phyloP scores from a whole-genome alignment of 2,329 filamentous ascomycete species.

The Botrytis sinoallii region DNA sequence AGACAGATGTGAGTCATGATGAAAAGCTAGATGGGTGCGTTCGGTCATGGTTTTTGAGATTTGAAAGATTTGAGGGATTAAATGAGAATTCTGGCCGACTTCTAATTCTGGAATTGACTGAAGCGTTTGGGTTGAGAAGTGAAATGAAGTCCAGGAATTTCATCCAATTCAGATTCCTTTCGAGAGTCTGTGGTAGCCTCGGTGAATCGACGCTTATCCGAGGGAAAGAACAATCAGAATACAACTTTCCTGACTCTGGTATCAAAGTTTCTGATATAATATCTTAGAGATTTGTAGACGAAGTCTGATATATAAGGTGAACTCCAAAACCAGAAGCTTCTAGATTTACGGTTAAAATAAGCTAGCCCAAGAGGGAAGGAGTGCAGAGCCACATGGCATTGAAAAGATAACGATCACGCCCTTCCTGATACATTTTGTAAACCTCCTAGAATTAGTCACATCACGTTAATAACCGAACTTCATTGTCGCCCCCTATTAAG shows the following conservation, averaged over 20 bases:
- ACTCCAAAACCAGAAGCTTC: neutral
- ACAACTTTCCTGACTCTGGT: neutral
- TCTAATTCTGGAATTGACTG: neutral
- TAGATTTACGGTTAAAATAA: neutral
- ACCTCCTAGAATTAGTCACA: neutral
- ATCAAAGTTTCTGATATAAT: neutral
- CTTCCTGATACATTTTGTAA: neutral
- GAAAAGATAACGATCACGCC: neutral
- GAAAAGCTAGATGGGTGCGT: slow-evolving; percentile 24
- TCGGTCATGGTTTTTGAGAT: neutral
- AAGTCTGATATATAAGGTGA: neutral
- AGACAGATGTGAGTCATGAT: slow-evolving; percentile 22
- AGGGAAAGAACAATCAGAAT: neutral
- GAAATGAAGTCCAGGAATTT: neutral
- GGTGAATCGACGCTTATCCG: neutral
- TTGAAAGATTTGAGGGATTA: neutral
- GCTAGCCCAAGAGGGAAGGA: slow-evolving; percentile 1
- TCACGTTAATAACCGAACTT: neutral
- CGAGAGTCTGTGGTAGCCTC: neutral
- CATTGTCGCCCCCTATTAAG: neutral
- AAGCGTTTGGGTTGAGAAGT: neutral
- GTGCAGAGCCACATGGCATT: neutral
- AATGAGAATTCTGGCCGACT: neutral
- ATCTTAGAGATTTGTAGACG: neutral
- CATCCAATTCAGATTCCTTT: neutral